phyloP scores from a whole-genome alignment of 306 rosid genomes.

The Glycine tomentella region DNA sequence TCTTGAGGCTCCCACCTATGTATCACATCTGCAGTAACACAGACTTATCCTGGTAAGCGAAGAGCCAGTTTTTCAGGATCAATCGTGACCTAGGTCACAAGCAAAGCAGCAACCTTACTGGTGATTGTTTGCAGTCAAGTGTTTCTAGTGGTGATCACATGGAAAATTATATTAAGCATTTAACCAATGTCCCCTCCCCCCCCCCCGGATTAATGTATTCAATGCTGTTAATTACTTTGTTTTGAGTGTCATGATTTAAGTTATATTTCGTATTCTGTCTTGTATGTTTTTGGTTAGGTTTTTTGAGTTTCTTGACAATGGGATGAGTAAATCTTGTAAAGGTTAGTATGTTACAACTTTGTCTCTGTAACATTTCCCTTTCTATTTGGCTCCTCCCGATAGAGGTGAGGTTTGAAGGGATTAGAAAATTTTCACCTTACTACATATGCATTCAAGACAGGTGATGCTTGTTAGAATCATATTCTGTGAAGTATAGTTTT shows the following conservation, averaged over 20 bases:
- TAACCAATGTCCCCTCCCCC: too few relatives aligned
- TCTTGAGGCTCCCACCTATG: not conserved
- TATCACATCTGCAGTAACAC: not conserved
- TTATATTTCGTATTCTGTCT: not conserved
- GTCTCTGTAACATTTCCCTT: not conserved
- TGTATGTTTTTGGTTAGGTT: conserved; percentile 4
- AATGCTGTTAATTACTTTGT: not conserved
- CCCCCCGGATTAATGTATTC: too few relatives aligned
- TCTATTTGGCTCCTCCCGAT: not conserved
- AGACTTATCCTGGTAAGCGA: not conserved
- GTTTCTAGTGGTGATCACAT: too few relatives aligned
- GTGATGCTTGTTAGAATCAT: not conserved
- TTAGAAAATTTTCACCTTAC: not conserved
- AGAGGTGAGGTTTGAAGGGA: not conserved
- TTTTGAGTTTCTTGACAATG: not conserved
- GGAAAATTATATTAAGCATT: too few relatives aligned
- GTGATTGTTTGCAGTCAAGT: not conserved
- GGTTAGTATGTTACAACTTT: conserved; percentile 11
- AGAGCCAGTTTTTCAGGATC: not conserved
- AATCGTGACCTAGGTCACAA: not conserved
- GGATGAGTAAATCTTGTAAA: not conserved
- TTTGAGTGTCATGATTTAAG: not conserved
- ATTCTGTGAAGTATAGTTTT: too few relatives aligned
- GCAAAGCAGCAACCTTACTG: not conserved
- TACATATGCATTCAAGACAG: not conserved